Evolutionary conservation across 2,329 filamentous ascomycete genomes (phyloP).

Genomic region (Didymella pomorum): DNA sequence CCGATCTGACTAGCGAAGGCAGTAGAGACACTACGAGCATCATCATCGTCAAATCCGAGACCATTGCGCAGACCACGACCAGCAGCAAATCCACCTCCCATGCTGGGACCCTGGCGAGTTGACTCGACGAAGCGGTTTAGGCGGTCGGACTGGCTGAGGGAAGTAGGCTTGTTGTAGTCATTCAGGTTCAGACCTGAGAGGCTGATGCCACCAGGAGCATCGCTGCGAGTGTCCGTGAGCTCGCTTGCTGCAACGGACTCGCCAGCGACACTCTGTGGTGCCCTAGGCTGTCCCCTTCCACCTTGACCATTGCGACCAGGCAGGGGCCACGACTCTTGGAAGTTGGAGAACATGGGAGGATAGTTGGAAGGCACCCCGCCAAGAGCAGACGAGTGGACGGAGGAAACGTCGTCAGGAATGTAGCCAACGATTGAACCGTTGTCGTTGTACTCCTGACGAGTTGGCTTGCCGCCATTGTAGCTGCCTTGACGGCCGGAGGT

Average conservation of each 20-base stretch:
- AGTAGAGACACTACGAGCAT: conserved; percentile 94
- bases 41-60: conserved; percentile 75
- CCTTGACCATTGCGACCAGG: conserved; percentile 73
- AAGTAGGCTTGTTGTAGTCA: conserved; percentile 74
- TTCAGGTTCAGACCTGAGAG: conserved; percentile 82
- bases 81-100: conserved; percentile 49
- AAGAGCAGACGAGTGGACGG: conserved; percentile 89
- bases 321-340: conserved; percentile 90
- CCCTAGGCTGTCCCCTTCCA: conserved; percentile 68
- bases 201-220: conserved; percentile 84
- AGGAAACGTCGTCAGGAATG: conserved; percentile 96
- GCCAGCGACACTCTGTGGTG: conserved; percentile 80
- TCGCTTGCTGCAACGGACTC: conserved; percentile 94
- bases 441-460: conserved; percentile 67
- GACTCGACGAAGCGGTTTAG: conserved; percentile 94
- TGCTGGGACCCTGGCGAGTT: conserved; percentile 68
- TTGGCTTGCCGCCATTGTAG: conserved; percentile 59
- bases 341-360: conserved; percentile 94
- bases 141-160: conserved; percentile 84
- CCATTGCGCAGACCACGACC: conserved; percentile 51
- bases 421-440: conserved; percentile 91
- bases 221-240: conserved; percentile 81
- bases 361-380: conserved; percentile 85
- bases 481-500: conserved; percentile 55
- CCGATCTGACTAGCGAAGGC: conserved; percentile 96